These are phyloP conservation scores for Tylopilus orsonianus DNA, from an alignment of 1,284 basidiomycete genomes.

Conservation along the genomic window DNA sequence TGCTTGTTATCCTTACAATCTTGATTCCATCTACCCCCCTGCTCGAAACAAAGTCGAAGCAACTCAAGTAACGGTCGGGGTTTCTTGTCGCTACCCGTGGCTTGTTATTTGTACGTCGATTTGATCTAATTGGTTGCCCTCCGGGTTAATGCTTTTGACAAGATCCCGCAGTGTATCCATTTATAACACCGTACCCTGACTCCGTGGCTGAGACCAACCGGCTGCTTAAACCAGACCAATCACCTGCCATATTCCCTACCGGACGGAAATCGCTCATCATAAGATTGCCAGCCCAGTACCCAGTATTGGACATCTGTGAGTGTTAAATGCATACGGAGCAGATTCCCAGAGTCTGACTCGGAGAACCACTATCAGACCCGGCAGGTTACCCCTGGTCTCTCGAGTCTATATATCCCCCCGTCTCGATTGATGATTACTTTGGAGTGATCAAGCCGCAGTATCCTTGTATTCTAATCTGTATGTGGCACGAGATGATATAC, in stretches of 20 bases:
- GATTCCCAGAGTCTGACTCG: neutral
- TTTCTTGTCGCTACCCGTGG: constrained; percentile 23
- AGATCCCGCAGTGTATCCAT: constrained; percentile 28
- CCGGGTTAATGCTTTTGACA: neutral
- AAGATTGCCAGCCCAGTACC: constrained; percentile 20
- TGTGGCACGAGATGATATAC: neutral
- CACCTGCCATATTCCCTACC: neutral
- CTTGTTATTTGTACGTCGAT: constrained; percentile 25
- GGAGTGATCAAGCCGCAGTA: constrained; percentile 11
- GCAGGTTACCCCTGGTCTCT: constrained; percentile 32
- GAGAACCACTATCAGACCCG: constrained; percentile 17
- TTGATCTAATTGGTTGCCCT: neutral
- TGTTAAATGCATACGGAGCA: neutral
- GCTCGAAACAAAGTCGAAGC: neutral
- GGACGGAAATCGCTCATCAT: constrained; percentile 7
- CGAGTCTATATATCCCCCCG: constrained; percentile 26
- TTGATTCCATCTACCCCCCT: constrained; percentile 24
- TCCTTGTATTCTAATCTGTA: constrained; percentile 24
- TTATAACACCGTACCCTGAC: constrained; percentile 22
- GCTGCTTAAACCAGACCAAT: constrained; percentile 4
- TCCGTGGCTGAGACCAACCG: constrained; percentile 6
- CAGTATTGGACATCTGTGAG: constrained; percentile 27
- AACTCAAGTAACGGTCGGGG: neutral
- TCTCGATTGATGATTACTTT: constrained; percentile 4
- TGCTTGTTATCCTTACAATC: constrained; percentile 24